A percentile compares a stretch with the other conserved stretches of the same genome.
These are phyloP conservation scores for Lepidium didymum DNA, from an alignment of 345 rosid genomes.

Conservation along the genomic window DNA sequence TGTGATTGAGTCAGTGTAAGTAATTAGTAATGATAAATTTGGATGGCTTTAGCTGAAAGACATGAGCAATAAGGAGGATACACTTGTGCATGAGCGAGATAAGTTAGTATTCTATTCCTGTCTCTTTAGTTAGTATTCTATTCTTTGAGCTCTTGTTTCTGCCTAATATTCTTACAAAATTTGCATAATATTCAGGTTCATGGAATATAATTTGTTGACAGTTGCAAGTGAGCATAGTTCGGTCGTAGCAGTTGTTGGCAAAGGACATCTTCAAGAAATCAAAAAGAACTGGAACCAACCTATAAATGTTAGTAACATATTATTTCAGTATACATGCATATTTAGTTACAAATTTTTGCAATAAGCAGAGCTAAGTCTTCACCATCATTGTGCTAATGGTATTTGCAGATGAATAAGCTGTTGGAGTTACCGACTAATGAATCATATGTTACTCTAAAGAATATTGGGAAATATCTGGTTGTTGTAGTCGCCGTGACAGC, in stretches of 20 bases:
- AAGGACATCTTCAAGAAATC: constrained; percentile 89
- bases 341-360: too few relatives aligned
- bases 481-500: constrained; percentile 54
- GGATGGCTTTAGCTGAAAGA: constrained; percentile 60
- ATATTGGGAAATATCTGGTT: constrained; percentile 45
- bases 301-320: constrained; percentile 37
- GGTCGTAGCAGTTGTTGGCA: constrained; percentile 91
- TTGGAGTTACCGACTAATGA: constrained; percentile 47
- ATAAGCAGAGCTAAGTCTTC: background rate
- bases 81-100: constrained; percentile 94
- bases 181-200: constrained; percentile 49
- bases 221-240: constrained; percentile 62
- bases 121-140: background rate
- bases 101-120: constrained; percentile 47
- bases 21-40: background rate
- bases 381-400: background rate
- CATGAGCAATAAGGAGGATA: constrained; percentile 74
- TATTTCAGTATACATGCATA: background rate
- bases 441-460: constrained; percentile 33
- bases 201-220: constrained; percentile 54
- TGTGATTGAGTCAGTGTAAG: background rate
- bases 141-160: background rate
- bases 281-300: constrained; percentile 81
- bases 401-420: constrained; percentile 46
- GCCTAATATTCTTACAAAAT: background rate